phyloP scores from a whole-genome alignment of 176 grass and related monocot genomes.

The Phyllostachys edulis region DNA sequence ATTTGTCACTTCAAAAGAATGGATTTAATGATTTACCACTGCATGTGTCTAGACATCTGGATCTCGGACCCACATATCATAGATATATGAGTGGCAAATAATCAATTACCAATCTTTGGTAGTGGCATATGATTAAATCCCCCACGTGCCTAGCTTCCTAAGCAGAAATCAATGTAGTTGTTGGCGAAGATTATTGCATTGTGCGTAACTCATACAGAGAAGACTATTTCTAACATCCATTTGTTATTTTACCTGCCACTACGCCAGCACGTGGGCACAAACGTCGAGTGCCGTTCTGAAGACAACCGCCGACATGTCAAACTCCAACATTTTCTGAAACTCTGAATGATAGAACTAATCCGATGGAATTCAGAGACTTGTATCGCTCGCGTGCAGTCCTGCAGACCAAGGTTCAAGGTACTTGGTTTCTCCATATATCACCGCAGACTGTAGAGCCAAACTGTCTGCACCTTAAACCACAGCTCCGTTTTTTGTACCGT shows the following conservation, averaged over 20 bases:
- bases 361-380: background rate
- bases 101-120: too few species aligned
- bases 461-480: background rate
- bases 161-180: slow-evolving; percentile 3
- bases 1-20: too few species aligned
- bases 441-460: background rate
- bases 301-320: background rate
- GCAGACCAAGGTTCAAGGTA: background rate
- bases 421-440: background rate
- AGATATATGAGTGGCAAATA: too few species aligned
- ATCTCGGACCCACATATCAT: too few species aligned
- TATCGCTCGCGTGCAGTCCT: background rate
- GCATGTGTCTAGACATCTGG: too few species aligned
- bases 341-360: slow-evolving; percentile 12
- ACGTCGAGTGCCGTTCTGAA: background rate
- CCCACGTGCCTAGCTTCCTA: background rate
- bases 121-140: too few species aligned
- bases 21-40: too few species aligned
- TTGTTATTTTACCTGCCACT: background rate
- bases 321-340: background rate
- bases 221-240: background rate
- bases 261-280: background rate
- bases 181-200: background rate
- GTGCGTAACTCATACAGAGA: background rate
- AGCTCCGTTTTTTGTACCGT: background rate